These are phyloP conservation scores for Fragaria nilgerrensis DNA, from an alignment of 306 rosid species.

Conservation along the genomic window DNA sequence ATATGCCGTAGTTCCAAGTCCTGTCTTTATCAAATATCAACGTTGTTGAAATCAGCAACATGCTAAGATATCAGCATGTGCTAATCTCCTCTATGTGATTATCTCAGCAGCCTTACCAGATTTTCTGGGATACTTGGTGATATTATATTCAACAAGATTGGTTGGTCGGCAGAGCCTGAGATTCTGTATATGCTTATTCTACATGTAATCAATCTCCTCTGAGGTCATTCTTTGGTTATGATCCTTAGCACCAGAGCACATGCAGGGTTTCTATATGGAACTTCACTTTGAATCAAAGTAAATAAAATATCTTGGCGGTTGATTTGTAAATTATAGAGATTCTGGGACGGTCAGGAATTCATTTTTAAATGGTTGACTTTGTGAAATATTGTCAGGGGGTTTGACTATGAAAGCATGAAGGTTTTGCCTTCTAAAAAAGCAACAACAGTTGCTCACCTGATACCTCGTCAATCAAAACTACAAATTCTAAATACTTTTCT, in stretches of 20 bases:
- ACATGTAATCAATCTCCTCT: conserved; percentile 25
- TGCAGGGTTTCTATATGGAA: conserved; percentile 8
- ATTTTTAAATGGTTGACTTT: conserved; percentile 32
- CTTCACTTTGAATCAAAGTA: conserved; percentile 17
- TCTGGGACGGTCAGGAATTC: conserved; percentile 25
- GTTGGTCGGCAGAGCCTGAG: conserved; percentile 18
- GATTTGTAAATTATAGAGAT: conserved; percentile 12
- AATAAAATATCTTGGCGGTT: conserved; percentile 8
- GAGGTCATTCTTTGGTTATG: neutral
- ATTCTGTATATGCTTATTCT: conserved; percentile 11
- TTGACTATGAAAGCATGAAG: conserved; percentile 24
- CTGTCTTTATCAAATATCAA: neutral
- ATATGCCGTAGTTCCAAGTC: neutral
- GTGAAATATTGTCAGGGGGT: conserved; percentile 11
- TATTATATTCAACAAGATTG: conserved; percentile 29
- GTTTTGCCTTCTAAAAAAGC: conserved; percentile 9
- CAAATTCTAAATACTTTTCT: neutral
- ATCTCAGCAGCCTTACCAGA: conserved; percentile 40
- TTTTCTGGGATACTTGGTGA: conserved; percentile 47
- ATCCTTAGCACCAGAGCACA: conserved; percentile 14
- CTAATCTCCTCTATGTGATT: neutral
- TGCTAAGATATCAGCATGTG: conserved; percentile 4
- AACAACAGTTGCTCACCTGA: conserved; percentile 11
- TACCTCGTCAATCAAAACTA: conserved; percentile 1
- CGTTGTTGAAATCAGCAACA: conserved; percentile 32